These are phyloP conservation scores for Dictyostelium citrinum DNA, from an alignment of 78 protist species.

Conservation along the genomic window DNA sequence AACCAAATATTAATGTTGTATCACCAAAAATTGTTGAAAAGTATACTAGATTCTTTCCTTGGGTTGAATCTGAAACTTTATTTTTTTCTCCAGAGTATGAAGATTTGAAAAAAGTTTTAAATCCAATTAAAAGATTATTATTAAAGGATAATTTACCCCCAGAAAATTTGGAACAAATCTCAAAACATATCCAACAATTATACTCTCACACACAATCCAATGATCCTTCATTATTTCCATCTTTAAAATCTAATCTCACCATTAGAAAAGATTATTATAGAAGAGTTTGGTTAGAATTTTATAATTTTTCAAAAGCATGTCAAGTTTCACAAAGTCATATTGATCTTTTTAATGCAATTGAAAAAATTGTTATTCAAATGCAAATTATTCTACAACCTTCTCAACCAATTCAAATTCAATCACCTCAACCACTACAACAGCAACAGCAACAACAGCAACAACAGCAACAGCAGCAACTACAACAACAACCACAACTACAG, in stretches of 20 bases:
- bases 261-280: conserved; percentile 10
- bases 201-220: not conserved
- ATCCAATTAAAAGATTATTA: not conserved
- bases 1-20: not conserved
- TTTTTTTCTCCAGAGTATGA: conserved; percentile 24
- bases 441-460: not conserved
- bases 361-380: conserved; percentile 20
- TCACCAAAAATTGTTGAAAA: conserved; percentile 37
- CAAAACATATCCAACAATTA: not conserved
- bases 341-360: conserved; percentile 25
- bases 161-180: conserved; percentile 15
- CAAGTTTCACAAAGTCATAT: conserved; percentile 14
- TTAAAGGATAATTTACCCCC: conserved; percentile 6
- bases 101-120: conserved; percentile 4
- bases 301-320: conserved; percentile 20
- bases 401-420: not conserved
- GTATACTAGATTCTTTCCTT: conserved; percentile 39
- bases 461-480: not conserved
- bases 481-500: not conserved
- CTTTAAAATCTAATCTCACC: not conserved
- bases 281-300: conserved; percentile 37
- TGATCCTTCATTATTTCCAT: conserved; percentile 28
- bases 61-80: conserved; percentile 36
- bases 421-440: not conserved
- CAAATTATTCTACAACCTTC: conserved; percentile 4